These are phyloP conservation scores for Triticum dicoccoides DNA, from an alignment of 176 grass and related monocot species.

Conservation along the genomic window DNA sequence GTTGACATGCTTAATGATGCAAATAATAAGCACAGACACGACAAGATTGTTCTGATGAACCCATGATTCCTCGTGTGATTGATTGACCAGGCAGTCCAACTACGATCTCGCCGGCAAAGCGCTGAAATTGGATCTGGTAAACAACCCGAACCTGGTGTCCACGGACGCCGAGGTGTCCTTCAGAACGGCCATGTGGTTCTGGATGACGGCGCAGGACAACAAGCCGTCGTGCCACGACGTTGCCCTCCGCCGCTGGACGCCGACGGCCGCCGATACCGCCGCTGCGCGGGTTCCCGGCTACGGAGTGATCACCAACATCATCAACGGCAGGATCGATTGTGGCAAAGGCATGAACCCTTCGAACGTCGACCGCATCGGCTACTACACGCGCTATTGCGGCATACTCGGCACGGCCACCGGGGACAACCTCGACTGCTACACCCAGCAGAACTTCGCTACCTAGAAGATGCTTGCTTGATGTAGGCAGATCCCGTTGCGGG, in stretches of 20 bases:
- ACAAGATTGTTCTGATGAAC: not conserved
- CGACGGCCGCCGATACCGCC: constrained; percentile 6
- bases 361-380: constrained; percentile 41
- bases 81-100: constrained; percentile 33
- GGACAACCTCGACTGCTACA: constrained; percentile 47
- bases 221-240: constrained; percentile 65
- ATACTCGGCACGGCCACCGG: constrained; percentile 39
- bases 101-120: constrained; percentile 43
- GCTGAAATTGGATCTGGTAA: constrained; percentile 35
- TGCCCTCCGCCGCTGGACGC: constrained; percentile 34
- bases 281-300: constrained; percentile 43
- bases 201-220: constrained; percentile 49
- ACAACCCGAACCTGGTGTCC: constrained; percentile 51
- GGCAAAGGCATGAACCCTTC: not conserved
- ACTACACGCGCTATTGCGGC: constrained; percentile 59
- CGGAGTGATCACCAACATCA: constrained; percentile 72
- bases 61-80: not conserved
- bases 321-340: constrained; percentile 66
- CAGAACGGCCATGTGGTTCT: constrained; percentile 62
- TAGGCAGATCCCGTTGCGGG: too few species aligned
- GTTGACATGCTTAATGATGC: too few species aligned
- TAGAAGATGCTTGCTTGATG: not conserved
- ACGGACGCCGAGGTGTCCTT: constrained; percentile 45
- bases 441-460: constrained; percentile 28
- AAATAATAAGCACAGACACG: not conserved